phyloP scores from a whole-genome alignment of 2,329 filamentous ascomycete species.

The Fusarium bulbicola region DNA sequence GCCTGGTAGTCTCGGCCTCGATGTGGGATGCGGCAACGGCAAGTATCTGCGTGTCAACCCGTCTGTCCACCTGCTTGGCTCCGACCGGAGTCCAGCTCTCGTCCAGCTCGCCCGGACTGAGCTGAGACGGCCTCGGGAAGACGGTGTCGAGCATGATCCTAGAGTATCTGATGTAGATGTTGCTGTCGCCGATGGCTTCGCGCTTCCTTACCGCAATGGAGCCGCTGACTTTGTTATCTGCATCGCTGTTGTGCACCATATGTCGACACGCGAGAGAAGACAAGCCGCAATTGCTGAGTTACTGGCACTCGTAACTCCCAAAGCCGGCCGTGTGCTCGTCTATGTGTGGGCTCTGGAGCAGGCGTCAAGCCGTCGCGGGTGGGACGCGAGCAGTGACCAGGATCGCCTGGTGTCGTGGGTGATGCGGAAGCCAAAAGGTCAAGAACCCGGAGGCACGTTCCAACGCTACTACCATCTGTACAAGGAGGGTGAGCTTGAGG shows the following conservation, averaged over 20 bases:
- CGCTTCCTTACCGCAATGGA: conserved; percentile 76
- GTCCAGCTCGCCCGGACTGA: conserved; percentile 57
- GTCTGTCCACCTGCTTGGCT: conserved; percentile 81
- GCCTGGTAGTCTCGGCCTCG: conserved; percentile 81
- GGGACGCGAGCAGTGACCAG: conserved; percentile 84
- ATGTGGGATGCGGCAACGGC: conserved; percentile 96
- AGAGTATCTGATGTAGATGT: conserved; percentile 65
- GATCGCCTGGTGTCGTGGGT: conserved; percentile 98
- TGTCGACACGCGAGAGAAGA: conserved; percentile 80
- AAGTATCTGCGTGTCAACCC: conserved; percentile 89
- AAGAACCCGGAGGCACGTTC: conserved; percentile 66
- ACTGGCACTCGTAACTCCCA: conserved; percentile 68
- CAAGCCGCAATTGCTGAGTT: conserved; percentile 77
- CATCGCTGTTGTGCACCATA: conserved; percentile 93
- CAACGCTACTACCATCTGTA: conserved; percentile 97
- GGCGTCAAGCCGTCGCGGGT: conserved; percentile 83
- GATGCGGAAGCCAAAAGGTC: conserved; percentile 55
- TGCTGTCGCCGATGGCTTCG: conserved; percentile 82
- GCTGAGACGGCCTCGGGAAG: conserved; percentile 30
- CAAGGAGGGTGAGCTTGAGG: conserved; percentile 83
- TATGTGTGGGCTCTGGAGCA: conserved; percentile 98
- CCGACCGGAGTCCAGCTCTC: conserved; percentile 77
- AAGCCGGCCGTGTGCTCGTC: conserved; percentile 77
- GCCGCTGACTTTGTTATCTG: conserved; percentile 85
- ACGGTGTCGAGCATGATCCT: conserved; percentile 17